A percentile compares a stretch with the other conserved stretches of the same genome.
Evolutionary conservation across 176 grass and related monocot genomes (phyloP).

Genomic region (Neostapfia colusana): DNA sequence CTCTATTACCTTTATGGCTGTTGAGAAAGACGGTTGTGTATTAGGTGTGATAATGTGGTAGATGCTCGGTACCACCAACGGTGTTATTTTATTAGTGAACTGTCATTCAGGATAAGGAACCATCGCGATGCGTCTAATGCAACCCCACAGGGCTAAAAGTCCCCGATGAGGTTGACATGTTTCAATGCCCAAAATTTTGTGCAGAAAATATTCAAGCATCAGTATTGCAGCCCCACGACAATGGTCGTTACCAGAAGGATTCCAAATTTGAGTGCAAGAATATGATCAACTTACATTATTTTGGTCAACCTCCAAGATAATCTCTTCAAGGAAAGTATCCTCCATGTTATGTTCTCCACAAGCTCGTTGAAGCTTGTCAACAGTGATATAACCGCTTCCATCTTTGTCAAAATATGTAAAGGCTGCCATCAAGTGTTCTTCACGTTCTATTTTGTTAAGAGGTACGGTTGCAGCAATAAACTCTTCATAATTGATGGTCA

Average conservation of each 20-base stretch:
- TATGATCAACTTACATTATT: constrained; percentile 74
- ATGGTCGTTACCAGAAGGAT: background rate
- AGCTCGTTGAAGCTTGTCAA: constrained; percentile 82
- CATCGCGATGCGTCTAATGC: background rate
- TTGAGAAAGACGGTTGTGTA: background rate
- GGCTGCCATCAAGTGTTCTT: constrained; percentile 88
- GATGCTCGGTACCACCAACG: background rate
- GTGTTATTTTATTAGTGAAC: background rate
- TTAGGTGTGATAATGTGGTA: background rate
- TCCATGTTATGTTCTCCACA: constrained; percentile 78
- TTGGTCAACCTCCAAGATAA: constrained; percentile 80
- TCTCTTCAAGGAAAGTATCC: constrained; percentile 72
- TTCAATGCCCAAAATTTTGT: background rate
- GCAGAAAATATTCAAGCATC: background rate
- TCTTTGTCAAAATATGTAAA: constrained; percentile 98
- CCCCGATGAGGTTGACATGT: constrained; percentile 10
- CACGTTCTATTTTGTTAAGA: constrained; percentile 89
- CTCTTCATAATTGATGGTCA: constrained; percentile 85
- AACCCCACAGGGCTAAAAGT: background rate
- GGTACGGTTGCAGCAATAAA: constrained; percentile 93
- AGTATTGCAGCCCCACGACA: background rate
- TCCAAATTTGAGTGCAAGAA: background rate
- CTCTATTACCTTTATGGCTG: background rate
- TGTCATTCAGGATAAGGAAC: background rate
- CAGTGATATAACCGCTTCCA: constrained; percentile 88